Base-by-base conservation (phyloP, 148 eudicot species). In the Camellia japonica region DNA sequence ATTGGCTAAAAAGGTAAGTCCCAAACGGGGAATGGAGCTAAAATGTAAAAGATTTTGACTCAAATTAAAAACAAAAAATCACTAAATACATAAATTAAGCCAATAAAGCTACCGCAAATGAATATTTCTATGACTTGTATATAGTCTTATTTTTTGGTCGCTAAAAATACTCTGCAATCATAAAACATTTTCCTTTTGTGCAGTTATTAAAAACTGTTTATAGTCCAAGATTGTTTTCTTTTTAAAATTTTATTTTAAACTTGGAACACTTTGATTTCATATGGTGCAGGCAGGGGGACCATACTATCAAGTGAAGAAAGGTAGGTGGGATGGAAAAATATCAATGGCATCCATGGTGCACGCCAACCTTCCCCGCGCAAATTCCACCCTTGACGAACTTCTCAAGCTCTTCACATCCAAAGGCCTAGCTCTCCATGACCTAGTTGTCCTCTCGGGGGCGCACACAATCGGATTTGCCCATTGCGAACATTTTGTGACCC, bases 381-480 rank as follows among this genome's bases (percentile, higher is more conserved):
- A 95, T 74, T 83, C 97, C 56, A 90, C 94, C 30, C 23, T 95
- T 3, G 87, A 88, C 51, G 88, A 91, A 11, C 87, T 92, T 14
- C 19, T 95, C 16, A 82, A 82, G 59, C 90, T 95, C 41, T 95
- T 93, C 56, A 64, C 52, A 19, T 93, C 98, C n/a, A 95, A 95
- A 78, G 97, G 97, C 0, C 82, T 95, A 79, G 84, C 86, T 0
- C 73, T 85, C 6, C 81, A 87, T 9, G 98, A 96, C 80, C 73
- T 96, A 13, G 93, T 93, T 6, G 87, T 89, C 43, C 97, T 96
- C n/a, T 92, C 93, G 0, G 99, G 99, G 7, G 99, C 98, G 23
- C 99, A 96, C 67, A 89, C 99, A 0, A 91, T 96, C 0, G 99
- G 99, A 4, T 96, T 84, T 77, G 81, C 98, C 0, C 95, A 96